phyloP scores from a whole-genome alignment of 2,329 filamentous ascomycete species.

The Ascochyta fabae region DNA sequence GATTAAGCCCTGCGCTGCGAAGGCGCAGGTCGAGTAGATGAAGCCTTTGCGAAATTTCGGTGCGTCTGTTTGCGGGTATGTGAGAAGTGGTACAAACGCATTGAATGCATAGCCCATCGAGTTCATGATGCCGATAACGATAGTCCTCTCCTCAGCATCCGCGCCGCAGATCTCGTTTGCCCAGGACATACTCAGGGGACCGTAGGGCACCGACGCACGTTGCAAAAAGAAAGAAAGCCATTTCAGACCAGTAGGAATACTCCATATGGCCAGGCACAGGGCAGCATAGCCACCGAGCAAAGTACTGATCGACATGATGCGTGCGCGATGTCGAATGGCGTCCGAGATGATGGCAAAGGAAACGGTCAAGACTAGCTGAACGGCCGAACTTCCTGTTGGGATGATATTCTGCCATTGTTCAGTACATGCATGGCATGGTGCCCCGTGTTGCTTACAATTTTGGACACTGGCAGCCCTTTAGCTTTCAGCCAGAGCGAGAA shows the following conservation, averaged over 20 bases:
- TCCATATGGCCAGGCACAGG: constrained; percentile 41
- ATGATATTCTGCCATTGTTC: constrained; percentile 23
- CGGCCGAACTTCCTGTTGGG: constrained; percentile 23
- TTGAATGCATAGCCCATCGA: constrained; percentile 54
- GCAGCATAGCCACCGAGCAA: constrained; percentile 28
- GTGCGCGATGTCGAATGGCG: constrained; percentile 23
- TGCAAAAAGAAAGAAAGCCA: constrained; percentile 44
- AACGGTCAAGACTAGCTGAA: constrained; percentile 27
- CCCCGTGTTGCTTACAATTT: constrained; percentile 16
- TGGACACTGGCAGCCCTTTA: constrained; percentile 16
- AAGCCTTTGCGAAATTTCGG: constrained; percentile 27
- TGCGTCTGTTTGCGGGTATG: constrained; percentile 27
- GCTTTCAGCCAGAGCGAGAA: constrained; percentile 30
- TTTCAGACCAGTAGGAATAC: constrained; percentile 37
- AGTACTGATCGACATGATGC: constrained; percentile 24
- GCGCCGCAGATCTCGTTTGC: constrained; percentile 56
- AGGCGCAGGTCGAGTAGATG: constrained; percentile 21
- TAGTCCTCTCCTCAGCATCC: constrained; percentile 54
- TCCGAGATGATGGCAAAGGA: constrained; percentile 26
- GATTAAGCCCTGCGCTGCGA: constrained; percentile 21
- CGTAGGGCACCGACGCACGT: constrained; percentile 39
- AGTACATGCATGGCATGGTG: background rate
- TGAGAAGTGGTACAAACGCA: constrained; percentile 50
- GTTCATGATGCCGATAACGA: constrained; percentile 57
- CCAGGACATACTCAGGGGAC: constrained; percentile 50